Evolutionary conservation across 1,284 basidiomycete species (phyloP), one percentile per base, ranked within the genome.

Genomic region (Leccinum solheimii): DNA sequence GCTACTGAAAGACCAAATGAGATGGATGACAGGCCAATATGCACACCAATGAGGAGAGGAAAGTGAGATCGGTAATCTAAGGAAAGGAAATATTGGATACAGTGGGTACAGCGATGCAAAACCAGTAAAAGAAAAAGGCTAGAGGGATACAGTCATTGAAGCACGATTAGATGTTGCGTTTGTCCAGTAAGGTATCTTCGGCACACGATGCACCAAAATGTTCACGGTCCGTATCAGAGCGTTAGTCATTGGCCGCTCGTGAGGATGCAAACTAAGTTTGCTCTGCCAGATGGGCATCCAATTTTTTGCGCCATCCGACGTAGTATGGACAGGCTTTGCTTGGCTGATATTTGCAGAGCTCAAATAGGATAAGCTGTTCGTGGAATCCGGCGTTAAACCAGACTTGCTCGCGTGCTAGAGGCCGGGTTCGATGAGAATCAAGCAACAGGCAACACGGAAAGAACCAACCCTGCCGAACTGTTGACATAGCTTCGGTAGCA

Each of bases 301-400:
- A 45, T 59, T 8, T 74, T 30, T 63, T 57, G 50, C 74, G 74
- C 90, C 90, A 92, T 62, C 82, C 85, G 56, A 77, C 71, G 69
- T 92, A 92, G 60, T 89, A 86, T 2, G 88, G 88, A 64, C 87
- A 84, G 16, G 77, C 72, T 2, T 80, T 80, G 26, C 80, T 82
- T 7, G 90, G 90, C 30, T 79, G 78, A 62, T 91, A 92, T 68
- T 81, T 79, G 72, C 90, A 92, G 36, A 91, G 79, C 69, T 88
- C 87, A 62, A 90, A 92, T 56, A 92, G 76, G 30, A 90, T 86
- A 34, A 92, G 81, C 69, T 92, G 90, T 74, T 91, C 87, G 64
- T 88, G 82, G 74, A 92, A 92, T 50, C 90, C 90, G 13, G 86
- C 83, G 65, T 86, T 90, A 56, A 85, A 82, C 88, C 90, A 91